Percentiles rank a stretch among this genome's conserved stretches.
Evolutionary conservation across 768 basidiomycete genomes (phyloP).

Genomic region (Leucocoprinus leucothites): DNA sequence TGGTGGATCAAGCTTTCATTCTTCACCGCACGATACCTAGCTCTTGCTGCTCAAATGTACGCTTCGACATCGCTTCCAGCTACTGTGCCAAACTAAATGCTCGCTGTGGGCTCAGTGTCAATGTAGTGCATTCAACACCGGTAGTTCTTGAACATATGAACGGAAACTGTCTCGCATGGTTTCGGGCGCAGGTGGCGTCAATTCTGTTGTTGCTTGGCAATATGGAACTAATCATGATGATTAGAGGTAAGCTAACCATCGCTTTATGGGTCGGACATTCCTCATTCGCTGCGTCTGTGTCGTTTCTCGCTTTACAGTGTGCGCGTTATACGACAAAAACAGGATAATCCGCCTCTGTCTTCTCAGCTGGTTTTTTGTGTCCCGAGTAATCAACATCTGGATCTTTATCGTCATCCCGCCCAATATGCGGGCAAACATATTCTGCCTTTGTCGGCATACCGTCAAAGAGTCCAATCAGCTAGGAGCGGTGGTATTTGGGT

Average conservation of each 20-base stretch:
- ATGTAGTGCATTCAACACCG: background rate
- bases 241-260: background rate
- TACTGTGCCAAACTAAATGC: background rate
- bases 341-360: background rate
- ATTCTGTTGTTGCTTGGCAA: background rate
- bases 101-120: background rate
- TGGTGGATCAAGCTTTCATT: background rate
- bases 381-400: background rate
- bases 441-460: background rate
- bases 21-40: background rate
- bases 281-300: background rate
- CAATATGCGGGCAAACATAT: background rate
- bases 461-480: background rate
- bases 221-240: conserved; percentile 4
- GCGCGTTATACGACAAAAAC: background rate
- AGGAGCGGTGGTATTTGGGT: background rate
- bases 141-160: background rate
- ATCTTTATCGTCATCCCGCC: background rate
- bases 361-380: background rate
- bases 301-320: background rate
- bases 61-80: background rate
- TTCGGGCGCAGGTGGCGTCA: background rate
- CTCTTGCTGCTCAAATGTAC: background rate
- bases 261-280: background rate
- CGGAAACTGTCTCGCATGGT: background rate